phyloP scores from a whole-genome alignment of 108 stramenopile genomes.

The Skeletonema marinoi region DNA sequence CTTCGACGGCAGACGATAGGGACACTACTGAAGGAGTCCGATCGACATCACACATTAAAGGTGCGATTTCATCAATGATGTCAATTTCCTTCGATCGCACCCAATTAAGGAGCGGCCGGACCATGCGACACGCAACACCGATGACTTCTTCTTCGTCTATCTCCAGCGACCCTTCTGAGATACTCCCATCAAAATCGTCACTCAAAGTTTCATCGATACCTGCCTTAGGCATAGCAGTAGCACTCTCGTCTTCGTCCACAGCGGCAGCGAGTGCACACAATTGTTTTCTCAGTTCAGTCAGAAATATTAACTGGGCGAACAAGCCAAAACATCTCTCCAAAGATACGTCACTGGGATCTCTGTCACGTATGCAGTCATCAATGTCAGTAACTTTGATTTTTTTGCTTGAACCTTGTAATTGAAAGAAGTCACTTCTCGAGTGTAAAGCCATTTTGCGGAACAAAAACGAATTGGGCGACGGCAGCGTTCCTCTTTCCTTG shows the following conservation, averaged over 20 bases:
- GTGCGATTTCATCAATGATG: constrained; percentile 58
- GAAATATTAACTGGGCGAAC: constrained; percentile 67
- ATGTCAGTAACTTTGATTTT: constrained; percentile 11
- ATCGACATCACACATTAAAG: constrained; percentile 27
- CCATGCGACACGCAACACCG: constrained; percentile 58
- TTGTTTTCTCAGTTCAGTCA: constrained; percentile 71
- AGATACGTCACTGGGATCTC: not conserved
- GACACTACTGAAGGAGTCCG: constrained; percentile 9
- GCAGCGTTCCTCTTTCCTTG: constrained; percentile 69
- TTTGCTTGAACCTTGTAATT: constrained; percentile 19
- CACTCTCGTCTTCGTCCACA: constrained; percentile 40
- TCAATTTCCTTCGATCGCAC: constrained; percentile 68
- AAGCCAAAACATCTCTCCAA: constrained; percentile 51
- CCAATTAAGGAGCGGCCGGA: constrained; percentile 77
- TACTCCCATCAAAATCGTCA: constrained; percentile 61
- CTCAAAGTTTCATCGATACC: constrained; percentile 25
- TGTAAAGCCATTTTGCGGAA: constrained; percentile 73
- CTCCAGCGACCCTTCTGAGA: constrained; percentile 53
- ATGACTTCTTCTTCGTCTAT: constrained; percentile 65
- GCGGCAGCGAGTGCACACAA: constrained; percentile 71
- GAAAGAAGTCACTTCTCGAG: constrained; percentile 48
- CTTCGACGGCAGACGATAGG: constrained; percentile 41
- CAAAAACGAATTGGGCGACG: constrained; percentile 79
- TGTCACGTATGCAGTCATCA: constrained; percentile 16
- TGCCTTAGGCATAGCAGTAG: constrained; percentile 3